Evolutionary conservation across 2,329 filamentous ascomycete species (phyloP).

Genomic region (Aspergillus flavus): DNA sequence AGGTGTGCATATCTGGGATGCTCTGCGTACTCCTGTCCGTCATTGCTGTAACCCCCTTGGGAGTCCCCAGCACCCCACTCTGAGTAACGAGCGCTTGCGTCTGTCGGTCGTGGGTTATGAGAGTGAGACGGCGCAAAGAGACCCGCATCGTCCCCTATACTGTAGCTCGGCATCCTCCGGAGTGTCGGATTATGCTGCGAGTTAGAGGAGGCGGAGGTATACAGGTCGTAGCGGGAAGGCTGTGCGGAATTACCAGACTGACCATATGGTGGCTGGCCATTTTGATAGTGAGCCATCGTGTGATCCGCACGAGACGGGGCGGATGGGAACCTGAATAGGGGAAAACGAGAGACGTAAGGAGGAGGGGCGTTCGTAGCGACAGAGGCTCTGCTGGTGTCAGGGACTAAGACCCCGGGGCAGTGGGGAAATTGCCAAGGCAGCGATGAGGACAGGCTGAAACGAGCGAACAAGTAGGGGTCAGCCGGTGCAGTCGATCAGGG

Average conservation of each 20-base stretch:
- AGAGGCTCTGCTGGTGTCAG: background rate
- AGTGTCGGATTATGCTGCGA: constrained; percentile 46
- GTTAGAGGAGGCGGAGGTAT: constrained; percentile 39
- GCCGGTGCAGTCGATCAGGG: constrained; percentile 1
- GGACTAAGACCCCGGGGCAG: background rate
- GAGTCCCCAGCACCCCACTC: constrained; percentile 44
- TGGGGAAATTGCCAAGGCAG: constrained; percentile 5
- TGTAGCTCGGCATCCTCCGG: constrained; percentile 69
- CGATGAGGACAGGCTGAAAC: constrained; percentile 1
- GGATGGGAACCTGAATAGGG: background rate
- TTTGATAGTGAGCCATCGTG: constrained; percentile 60
- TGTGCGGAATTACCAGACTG: constrained; percentile 36
- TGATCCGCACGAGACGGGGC: background rate
- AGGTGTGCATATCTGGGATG: constrained; percentile 38
- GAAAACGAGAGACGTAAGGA: background rate
- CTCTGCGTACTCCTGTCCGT: constrained; percentile 35
- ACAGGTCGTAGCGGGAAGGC: constrained; percentile 43
- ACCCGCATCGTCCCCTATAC: constrained; percentile 71
- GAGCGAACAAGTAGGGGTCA: background rate
- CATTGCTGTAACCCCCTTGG: constrained; percentile 28
- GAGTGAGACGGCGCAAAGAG: constrained; percentile 46
- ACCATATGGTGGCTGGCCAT: constrained; percentile 52
- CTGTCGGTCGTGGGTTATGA: constrained; percentile 35
- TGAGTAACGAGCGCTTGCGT: constrained; percentile 37
- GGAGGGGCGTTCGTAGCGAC: background rate